These are phyloP conservation scores for Coelastrella sp. DNA, from an alignment of 139 green algal genomes.

Conservation along the genomic window DNA sequence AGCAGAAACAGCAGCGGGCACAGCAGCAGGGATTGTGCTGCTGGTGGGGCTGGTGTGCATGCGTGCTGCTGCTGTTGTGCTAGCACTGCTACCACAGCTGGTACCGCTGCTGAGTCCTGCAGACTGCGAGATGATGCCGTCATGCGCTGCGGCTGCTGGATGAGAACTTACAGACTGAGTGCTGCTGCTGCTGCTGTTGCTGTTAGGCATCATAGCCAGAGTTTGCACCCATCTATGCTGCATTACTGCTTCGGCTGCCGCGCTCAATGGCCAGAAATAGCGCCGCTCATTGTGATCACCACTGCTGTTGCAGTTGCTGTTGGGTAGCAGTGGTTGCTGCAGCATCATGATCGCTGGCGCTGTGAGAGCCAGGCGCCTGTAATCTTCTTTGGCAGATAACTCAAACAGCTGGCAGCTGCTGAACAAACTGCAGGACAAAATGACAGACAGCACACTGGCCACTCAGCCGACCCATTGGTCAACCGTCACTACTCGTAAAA, in stretches of 20 bases:
- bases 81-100: neutral
- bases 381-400: slow-evolving; percentile 57
- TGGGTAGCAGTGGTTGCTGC: slow-evolving; percentile 39
- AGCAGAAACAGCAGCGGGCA: slow-evolving; percentile 27
- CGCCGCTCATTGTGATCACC: neutral
- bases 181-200: slow-evolving; percentile 26
- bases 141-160: neutral
- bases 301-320: slow-evolving; percentile 34
- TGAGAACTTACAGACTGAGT: neutral
- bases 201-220: neutral
- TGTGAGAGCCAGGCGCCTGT: slow-evolving; percentile 53
- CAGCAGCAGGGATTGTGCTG: neutral
- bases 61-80: neutral
- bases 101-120: neutral
- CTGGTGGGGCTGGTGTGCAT: neutral
- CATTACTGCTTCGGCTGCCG: neutral
- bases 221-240: neutral
- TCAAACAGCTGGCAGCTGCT: slow-evolving; percentile 55
- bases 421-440: slow-evolving; percentile 40
- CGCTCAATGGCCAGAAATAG: slow-evolving; percentile 62
- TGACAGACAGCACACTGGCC: neutral
- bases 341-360: slow-evolving; percentile 12
- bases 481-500: no score
- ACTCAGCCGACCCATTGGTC: neutral
- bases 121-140: neutral